These are phyloP conservation scores for Pisolithus tinctorius DNA, from an alignment of 768 basidiomycete genomes.

Conservation along the genomic window DNA sequence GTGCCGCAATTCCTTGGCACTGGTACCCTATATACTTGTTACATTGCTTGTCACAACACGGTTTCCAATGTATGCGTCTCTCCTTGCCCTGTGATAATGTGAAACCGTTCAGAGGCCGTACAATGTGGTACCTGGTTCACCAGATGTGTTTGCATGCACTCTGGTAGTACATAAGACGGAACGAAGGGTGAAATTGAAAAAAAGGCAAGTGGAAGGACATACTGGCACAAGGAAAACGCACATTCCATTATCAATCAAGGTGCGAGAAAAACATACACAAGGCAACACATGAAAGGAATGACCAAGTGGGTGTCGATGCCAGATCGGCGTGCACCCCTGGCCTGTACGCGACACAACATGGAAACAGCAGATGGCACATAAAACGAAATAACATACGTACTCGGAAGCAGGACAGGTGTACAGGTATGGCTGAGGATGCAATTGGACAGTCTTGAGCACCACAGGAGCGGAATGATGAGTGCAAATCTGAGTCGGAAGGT, in stretches of 20 bases:
- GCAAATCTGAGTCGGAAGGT: constrained; percentile 17
- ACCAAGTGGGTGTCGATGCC: background rate
- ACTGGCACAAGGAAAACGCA: constrained; percentile 2
- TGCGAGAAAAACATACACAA: constrained; percentile 2
- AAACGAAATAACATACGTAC: constrained; percentile 9
- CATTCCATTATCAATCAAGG: background rate
- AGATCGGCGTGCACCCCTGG: background rate
- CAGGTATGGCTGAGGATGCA: background rate
- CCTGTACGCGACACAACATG: background rate
- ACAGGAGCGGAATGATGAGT: constrained; percentile 3
- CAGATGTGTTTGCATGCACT: background rate
- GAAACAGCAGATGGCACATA: background rate
- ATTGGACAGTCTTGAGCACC: background rate
- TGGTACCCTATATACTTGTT: too few species aligned
- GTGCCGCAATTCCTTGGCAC: too few species aligned
- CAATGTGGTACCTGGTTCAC: background rate
- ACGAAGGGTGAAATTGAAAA: too few species aligned
- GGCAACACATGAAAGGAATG: background rate
- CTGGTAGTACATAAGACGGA: too few species aligned
- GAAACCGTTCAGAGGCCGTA: background rate
- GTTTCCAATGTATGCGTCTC: too few species aligned
- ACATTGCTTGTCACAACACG: too few species aligned
- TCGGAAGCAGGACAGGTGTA: constrained; percentile 6
- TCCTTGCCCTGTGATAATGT: too few species aligned
- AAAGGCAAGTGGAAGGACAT: constrained; percentile 3